Conservation (phyloP, 208 protist species). For the Angomonas ambiguus region DNA sequence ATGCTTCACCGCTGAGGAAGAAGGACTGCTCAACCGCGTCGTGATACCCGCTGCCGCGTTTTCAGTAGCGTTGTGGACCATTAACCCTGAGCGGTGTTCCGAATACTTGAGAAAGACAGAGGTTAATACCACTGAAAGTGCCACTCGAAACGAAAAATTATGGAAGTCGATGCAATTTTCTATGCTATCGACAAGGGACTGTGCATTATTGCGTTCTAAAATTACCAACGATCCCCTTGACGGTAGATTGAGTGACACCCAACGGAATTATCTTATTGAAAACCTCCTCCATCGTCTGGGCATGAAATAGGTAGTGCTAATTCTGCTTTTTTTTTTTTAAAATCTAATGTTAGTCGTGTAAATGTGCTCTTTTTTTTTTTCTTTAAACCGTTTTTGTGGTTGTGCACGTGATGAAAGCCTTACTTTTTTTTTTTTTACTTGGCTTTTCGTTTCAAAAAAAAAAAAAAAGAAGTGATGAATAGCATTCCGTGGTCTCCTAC, state of each 20-base stretch:
- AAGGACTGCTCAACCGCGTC: slow-evolving; percentile 5
- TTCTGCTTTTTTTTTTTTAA: not conserved
- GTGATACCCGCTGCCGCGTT: slow-evolving; percentile 62
- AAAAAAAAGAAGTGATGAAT: not conserved
- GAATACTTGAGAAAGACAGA: slow-evolving; percentile 30
- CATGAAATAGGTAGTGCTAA: not conserved
- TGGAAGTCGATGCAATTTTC: slow-evolving; percentile 80
- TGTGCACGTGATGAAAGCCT: no score
- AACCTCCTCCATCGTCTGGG: slow-evolving; percentile 57
- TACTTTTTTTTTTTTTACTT: slow-evolving; percentile 6
- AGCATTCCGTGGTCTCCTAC: not conserved
- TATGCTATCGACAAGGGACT: slow-evolving; percentile 82
- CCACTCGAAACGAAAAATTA: slow-evolving; percentile 35
- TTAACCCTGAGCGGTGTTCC: slow-evolving; percentile 32
- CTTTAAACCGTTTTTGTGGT: not conserved
- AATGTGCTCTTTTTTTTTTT: no score
- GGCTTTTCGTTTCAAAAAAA: not conserved
- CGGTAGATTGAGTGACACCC: slow-evolving; percentile 52
- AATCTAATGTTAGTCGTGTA: no score
- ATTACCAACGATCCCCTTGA: slow-evolving; percentile 43
- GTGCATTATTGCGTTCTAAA: slow-evolving; percentile 53
- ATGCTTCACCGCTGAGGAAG: slow-evolving; percentile 30
- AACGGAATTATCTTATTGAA: slow-evolving; percentile 65
- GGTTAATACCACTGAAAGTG: not conserved
- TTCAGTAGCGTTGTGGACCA: slow-evolving; percentile 56